Conservation (phyloP, 2,329 filamentous ascomycete species). For the Penicillium sclerotiorum region DNA sequence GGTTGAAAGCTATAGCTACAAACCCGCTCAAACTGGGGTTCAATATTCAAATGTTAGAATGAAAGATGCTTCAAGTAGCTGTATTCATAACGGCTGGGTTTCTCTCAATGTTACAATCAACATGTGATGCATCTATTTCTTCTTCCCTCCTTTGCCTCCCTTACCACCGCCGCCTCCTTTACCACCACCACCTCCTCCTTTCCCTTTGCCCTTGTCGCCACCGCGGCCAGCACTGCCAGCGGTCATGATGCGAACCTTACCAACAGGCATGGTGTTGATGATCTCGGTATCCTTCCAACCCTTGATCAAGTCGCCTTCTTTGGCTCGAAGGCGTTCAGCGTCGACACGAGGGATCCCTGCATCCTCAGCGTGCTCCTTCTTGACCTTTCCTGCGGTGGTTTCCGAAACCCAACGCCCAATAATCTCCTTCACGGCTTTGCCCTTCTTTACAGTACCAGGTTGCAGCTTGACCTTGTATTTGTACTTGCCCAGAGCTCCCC, state of each 20-base stretch:
- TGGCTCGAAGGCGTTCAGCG: constrained; percentile 77
- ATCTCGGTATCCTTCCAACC: constrained; percentile 79
- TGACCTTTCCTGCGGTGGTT: constrained; percentile 50
- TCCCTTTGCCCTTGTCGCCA: constrained; percentile 37
- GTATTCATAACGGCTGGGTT: background rate
- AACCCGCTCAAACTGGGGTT: no score
- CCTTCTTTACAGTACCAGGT: constrained; percentile 86
- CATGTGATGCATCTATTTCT: constrained; percentile 38
- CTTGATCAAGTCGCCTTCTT: constrained; percentile 83
- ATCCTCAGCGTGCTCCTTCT: constrained; percentile 62
- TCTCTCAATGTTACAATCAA: background rate
- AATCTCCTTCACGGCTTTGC: constrained; percentile 90
- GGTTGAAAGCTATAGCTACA: no score
- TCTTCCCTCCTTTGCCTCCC: constrained; percentile 43
- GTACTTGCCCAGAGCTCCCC: constrained; percentile 65
- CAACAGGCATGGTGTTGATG: constrained; percentile 76
- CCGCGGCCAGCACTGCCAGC: constrained; percentile 47
- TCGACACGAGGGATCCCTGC: constrained; percentile 53
- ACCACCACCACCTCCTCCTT: constrained; percentile 28
- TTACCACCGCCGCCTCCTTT: constrained; percentile 20
- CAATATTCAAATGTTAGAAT: no score
- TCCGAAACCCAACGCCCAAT: constrained; percentile 77
- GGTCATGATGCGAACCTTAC: constrained; percentile 79
- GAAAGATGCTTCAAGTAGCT: no score
- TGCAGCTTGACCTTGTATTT: constrained; percentile 97